A percentile compares a stretch with the other conserved stretches of the same genome.
These are phyloP conservation scores for Mucor racemosus DNA, from an alignment of 371 early-diverging fungal genomes.

Conservation along the genomic window DNA sequence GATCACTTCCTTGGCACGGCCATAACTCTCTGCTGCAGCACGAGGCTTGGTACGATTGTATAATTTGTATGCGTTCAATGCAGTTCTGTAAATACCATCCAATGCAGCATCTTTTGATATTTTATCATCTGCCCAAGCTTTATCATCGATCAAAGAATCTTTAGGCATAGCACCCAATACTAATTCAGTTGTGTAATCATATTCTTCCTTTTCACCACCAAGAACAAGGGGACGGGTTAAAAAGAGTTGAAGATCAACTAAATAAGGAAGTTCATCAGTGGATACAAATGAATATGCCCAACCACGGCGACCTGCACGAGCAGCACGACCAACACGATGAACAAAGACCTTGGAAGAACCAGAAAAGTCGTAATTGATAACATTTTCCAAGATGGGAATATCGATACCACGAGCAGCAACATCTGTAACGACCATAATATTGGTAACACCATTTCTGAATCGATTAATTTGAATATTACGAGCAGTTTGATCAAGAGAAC, in stretches of 20 bases:
- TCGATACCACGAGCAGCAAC: conserved; percentile 99
- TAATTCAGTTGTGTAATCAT: conserved; percentile 83
- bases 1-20: conserved; percentile 82
- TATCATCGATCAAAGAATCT: conserved; percentile 66
- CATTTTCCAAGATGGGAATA: conserved; percentile 95
- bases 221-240: conserved; percentile 77
- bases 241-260: conserved; percentile 93
- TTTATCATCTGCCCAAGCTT: conserved; percentile 72
- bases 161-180: conserved; percentile 82
- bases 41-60: conserved; percentile 81
- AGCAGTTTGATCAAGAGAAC: conserved; percentile 93
- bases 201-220: conserved; percentile 53
- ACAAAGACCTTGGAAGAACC: conserved; percentile 95
- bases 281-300: conserved; percentile 92
- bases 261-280: conserved; percentile 88
- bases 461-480: conserved; percentile 84
- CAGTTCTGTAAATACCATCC: conserved; percentile 66
- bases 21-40: conserved; percentile 87
- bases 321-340: conserved; percentile 98
- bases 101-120: conserved; percentile 67
- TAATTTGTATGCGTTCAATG: conserved; percentile 85
- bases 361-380: conserved; percentile 98
- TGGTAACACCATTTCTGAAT: conserved; percentile 81
- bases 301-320: conserved; percentile 94
- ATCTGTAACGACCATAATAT: conserved; percentile 96